Conservation (phyloP, 169 alveolate genomes). For the Neospora caninum region DNA sequence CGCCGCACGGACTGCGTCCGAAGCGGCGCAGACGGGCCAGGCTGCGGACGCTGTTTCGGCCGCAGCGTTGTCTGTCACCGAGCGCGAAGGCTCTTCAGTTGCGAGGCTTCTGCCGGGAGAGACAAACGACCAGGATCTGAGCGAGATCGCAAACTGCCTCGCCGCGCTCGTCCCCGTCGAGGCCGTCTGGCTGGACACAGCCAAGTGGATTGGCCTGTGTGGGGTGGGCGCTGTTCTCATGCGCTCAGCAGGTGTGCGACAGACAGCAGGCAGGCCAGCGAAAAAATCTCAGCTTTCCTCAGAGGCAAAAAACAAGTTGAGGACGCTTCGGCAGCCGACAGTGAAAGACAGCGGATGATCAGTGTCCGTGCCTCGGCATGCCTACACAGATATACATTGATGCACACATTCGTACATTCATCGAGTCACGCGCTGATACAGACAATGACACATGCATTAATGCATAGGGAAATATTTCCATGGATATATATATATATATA, state of each 20-base stretch:
- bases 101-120: too few species aligned
- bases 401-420: too few species aligned
- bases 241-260: constrained; percentile 64
- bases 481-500: too few species aligned
- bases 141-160: not conserved
- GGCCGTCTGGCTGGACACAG: not conserved
- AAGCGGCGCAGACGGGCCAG: not conserved
- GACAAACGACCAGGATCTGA: not conserved
- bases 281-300: too few species aligned
- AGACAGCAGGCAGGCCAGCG: not conserved
- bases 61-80: not conserved
- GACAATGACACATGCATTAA: too few species aligned
- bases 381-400: too few species aligned
- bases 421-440: too few species aligned
- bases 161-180: not conserved
- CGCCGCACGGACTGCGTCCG: not conserved
- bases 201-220: constrained; percentile 39
- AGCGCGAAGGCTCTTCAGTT: not conserved
- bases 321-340: too few species aligned
- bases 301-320: too few species aligned
- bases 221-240: constrained; percentile 65
- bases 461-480: too few species aligned
- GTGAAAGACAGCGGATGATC: too few species aligned
- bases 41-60: not conserved
- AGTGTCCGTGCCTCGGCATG: too few species aligned